Base-by-base conservation (phyloP, 345 rosid species). In the Camelina laxa region DNA sequence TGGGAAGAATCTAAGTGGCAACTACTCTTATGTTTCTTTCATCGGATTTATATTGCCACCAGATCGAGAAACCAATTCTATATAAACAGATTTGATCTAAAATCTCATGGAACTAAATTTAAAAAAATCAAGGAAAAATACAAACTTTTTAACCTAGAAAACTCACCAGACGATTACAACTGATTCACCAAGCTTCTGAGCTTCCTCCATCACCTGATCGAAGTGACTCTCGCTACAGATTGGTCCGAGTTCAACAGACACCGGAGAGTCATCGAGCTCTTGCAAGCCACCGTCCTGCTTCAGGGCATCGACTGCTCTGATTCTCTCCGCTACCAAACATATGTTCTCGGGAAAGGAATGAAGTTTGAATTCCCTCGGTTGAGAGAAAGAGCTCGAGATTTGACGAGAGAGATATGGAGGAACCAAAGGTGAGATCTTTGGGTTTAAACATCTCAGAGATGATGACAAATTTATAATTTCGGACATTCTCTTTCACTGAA, bases 151-250 rank as follows among this genome's bases (percentile, higher is more conserved):
- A 60, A 17, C 45, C 69, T 53, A 27, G 15, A 49, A 49, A 56
- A 75, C 85, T 60, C 79, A 95, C 97, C 99, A 92, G 69, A 95
- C 88, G 56, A 92, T 54, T 35, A 92, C 69, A 56, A 89, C 79
- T 10, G 90, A 70, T 63, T 85, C 84, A n/a, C 85, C 86, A 4
- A 78, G 87, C 75, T 84, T 89, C 55, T 86, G 88, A 42, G 97
- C 92, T 73, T 89, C 97, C 1, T 89, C 89, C 60, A 95, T 69
- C 62, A 95, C 86, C 62, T 86, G 86, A 81, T 90, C 89, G 70
- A 95, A 92, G 56, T 84, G 87, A 70, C 64, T 86, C 79, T 90
- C 97, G 65, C 84, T 81, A 72, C 75, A 67, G 74, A 95, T 84
- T 47, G 79, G 82, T 36, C 70, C 80, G 13, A 90, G 83, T 70